Evolutionary conservation across 225 moss, liverwort and hornwort genomes (phyloP).

Genomic region (Sphagnum tenellum): DNA sequence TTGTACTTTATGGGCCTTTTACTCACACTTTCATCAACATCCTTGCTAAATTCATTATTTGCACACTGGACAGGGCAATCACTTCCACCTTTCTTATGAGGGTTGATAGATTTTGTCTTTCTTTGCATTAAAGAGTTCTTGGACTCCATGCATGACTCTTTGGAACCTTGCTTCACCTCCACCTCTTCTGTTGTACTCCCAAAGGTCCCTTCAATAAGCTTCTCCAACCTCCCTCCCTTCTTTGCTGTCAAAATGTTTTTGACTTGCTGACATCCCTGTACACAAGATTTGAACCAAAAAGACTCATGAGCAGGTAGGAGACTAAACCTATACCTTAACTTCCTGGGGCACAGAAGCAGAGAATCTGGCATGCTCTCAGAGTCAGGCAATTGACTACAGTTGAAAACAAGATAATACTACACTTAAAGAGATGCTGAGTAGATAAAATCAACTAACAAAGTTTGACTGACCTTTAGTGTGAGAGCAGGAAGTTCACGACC

Average conservation of each 20-base stretch:
- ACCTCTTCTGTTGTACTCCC: neutral
- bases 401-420: neutral
- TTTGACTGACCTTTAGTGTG: slow-evolving; percentile 1
- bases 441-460: neutral
- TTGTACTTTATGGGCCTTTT: neutral
- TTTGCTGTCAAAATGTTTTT: slow-evolving; percentile 3
- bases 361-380: too few relatives aligned
- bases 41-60: neutral
- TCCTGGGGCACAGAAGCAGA: too few relatives aligned
- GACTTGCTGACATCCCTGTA: slow-evolving; percentile 7
- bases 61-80: neutral
- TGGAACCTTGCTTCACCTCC: neutral
- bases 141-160: slow-evolving; percentile 1
- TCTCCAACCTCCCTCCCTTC: slow-evolving; percentile 8
- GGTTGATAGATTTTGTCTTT: neutral
- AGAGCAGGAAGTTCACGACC: slow-evolving; percentile 2
- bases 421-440: neutral
- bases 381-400: neutral
- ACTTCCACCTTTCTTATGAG: slow-evolving; percentile 1
- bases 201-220: slow-evolving; percentile 7
- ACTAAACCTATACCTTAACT: too few relatives aligned
- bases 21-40: neutral
- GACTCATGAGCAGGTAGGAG: too few relatives aligned
- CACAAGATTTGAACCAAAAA: neutral
- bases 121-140: neutral